phyloP scores from a whole-genome alignment of 1,139 yeast genomes.

The Spathaspora sp. region DNA sequence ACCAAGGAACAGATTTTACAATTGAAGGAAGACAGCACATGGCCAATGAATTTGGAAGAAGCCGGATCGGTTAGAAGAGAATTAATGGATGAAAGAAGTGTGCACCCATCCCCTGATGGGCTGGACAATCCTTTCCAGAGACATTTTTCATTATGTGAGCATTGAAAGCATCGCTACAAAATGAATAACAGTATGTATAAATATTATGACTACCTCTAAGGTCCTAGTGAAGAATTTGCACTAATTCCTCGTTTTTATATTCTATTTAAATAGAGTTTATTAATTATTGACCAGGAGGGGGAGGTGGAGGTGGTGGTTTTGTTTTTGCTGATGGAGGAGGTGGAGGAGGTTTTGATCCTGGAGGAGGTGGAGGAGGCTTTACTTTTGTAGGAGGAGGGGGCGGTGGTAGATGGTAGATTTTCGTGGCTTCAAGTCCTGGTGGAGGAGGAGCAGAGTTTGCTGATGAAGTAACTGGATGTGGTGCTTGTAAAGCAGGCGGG shows the following conservation, averaged over 20 bases:
- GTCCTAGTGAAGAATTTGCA: too few relatives aligned
- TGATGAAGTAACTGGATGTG: constrained; percentile 21
- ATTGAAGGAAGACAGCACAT: constrained; percentile 11
- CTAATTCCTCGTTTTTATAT: too few relatives aligned
- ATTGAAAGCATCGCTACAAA: too few relatives aligned
- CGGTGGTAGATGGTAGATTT: constrained; percentile 17
- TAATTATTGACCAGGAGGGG: constrained; percentile 11
- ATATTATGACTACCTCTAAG: too few relatives aligned
- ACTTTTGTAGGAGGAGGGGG: constrained; percentile 20
- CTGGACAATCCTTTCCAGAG: constrained; percentile 16
- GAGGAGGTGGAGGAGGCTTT: constrained; percentile 40
- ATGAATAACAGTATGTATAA: too few relatives aligned
- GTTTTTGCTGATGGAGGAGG: constrained; percentile 18
- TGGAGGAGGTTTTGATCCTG: constrained; percentile 17
- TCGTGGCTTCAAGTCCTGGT: constrained; percentile 6
- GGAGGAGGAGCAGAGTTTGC: constrained; percentile 18
- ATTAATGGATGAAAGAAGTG: constrained; percentile 36
- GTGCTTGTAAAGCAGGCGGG: constrained; percentile 16
- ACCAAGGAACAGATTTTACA: constrained; percentile 5
- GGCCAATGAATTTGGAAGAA: constrained; percentile 23
- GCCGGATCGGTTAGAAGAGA: constrained; percentile 27
- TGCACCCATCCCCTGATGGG: too few relatives aligned
- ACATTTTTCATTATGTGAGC: constrained; percentile 31
- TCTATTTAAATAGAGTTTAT: not conserved
- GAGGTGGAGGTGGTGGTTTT: constrained; percentile 20